Conservation (phyloP, 495 filamentous ascomycete species). For the Cetradonia linearis region DNA sequence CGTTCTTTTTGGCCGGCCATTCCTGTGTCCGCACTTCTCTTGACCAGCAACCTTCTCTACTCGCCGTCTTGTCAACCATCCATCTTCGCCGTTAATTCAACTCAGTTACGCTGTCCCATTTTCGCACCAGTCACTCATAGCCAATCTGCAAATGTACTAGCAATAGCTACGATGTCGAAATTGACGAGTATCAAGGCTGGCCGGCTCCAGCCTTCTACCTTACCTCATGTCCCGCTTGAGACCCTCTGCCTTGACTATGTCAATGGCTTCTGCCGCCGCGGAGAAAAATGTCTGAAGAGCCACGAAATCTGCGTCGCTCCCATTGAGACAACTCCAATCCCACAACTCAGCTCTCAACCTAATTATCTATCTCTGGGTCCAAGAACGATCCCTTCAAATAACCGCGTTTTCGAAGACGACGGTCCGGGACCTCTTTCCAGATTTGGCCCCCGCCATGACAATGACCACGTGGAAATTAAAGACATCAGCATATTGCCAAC, state of each 20-base stretch:
- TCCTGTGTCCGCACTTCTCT: background rate
- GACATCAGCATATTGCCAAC: constrained; percentile 25
- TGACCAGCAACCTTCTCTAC: background rate
- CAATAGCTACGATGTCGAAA: background rate
- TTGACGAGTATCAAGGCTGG: constrained; percentile 11
- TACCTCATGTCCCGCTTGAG: constrained; percentile 7
- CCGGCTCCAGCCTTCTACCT: constrained; percentile 10
- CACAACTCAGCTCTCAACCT: background rate
- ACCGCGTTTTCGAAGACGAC: constrained; percentile 23
- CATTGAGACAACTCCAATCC: background rate
- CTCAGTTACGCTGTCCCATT: background rate
- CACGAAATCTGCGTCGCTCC: constrained; percentile 17
- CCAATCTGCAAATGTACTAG: background rate
- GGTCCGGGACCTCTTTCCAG: constrained; percentile 22
- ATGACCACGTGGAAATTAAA: constrained; percentile 25
- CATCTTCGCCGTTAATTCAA: background rate
- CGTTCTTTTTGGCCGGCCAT: background rate
- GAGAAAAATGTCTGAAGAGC: constrained; percentile 11
- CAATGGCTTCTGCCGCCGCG: constrained; percentile 19
- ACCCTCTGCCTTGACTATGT: constrained; percentile 20
- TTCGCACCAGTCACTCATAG: background rate
- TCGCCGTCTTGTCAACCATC: background rate
- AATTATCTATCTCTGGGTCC: constrained; percentile 19
- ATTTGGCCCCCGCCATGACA: constrained; percentile 24
- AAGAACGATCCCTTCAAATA: constrained; percentile 1